Evolutionary conservation across 208 protist species (phyloP), one percentile per base, ranked within the genome.

Genomic region (Tritrichomonas foetus): DNA sequence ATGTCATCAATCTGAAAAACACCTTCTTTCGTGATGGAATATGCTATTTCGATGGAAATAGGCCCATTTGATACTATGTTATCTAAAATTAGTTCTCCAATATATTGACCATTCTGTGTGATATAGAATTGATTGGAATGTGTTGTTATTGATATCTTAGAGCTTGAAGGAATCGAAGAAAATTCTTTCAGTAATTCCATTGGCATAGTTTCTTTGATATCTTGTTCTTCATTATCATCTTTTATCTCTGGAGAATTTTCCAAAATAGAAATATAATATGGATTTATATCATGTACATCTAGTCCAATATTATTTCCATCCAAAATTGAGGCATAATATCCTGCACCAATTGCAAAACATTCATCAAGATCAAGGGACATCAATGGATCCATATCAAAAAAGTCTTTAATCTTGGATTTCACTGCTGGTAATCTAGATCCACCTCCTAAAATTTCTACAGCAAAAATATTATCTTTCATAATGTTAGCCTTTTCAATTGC

Each of bases 371-470:
- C 72, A 14, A 80, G 30, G 8, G 30, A 47, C n/a, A n/a, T 8
- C 33, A 14, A n/a, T 8, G 72, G 13, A 9, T 80, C 25, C 9
- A 8, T 8, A 39, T 84, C 94, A 30, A 95, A 64, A 49, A 64
- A 93, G 20, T 93, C 57, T 16, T 94, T 66, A 41, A 95, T n/a
- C 20, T 16, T 9, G 14, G 27, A 11, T 33, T 74, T 53, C 53
- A 95, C 94, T 49, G 33, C 25, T n/a, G 94, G 94, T n/a, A 95
- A 94, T 41, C 94, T 14, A 57, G 69, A 49, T 14, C 27, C 41
- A 25, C 94, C 94, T 44, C 94, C 94, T 44, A 94, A 92, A 13
- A 94, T 30, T 64, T 94, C 94, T 22, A 94, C 41, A 9, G 94
- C 80, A 39, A 92, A 69, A 39, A 94, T 44, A 94, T 94, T 93